These are phyloP conservation scores for Phytophthora boehmeriae DNA, from an alignment of 352 stramenopile species.

Conservation along the genomic window DNA sequence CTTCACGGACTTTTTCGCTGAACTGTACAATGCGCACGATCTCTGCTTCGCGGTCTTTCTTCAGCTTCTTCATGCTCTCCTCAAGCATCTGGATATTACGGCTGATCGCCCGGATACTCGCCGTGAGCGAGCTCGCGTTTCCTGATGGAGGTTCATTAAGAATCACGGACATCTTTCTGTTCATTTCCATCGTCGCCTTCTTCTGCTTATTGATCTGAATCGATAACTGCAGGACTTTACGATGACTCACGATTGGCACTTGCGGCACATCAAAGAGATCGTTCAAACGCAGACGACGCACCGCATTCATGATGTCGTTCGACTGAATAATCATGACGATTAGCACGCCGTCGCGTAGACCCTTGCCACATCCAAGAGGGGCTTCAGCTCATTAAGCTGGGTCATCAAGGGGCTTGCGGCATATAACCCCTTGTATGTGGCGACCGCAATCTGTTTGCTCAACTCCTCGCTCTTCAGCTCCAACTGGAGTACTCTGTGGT, in stretches of 20 bases:
- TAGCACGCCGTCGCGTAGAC: slow-evolving; percentile 41
- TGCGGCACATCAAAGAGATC: slow-evolving; percentile 68
- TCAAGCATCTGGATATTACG: slow-evolving; percentile 51
- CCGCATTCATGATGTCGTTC: slow-evolving; percentile 49
- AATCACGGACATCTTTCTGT: slow-evolving; percentile 47
- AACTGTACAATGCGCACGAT: slow-evolving; percentile 82
- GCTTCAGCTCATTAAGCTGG: slow-evolving; percentile 34
- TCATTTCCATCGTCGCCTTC: slow-evolving; percentile 35
- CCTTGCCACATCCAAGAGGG: slow-evolving; percentile 35
- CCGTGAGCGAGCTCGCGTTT: slow-evolving; percentile 44
- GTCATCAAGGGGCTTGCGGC: slow-evolving; percentile 31
- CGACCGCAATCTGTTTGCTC: slow-evolving; percentile 51
- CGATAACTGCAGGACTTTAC: slow-evolving; percentile 61
- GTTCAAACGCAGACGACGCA: slow-evolving; percentile 55
- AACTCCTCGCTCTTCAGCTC: slow-evolving; percentile 47
- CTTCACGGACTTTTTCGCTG: slow-evolving; percentile 48
- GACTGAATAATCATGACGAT: slow-evolving; percentile 68
- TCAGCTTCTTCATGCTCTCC: slow-evolving; percentile 39
- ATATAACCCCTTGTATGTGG: slow-evolving; percentile 53
- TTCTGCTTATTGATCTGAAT: slow-evolving; percentile 52
- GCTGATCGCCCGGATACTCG: slow-evolving; percentile 48
- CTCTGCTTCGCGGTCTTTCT: slow-evolving; percentile 67
- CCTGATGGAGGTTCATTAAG: slow-evolving; percentile 37
- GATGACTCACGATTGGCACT: slow-evolving; percentile 56
- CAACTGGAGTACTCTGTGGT: slow-evolving; percentile 43